Conservation (phyloP, 371 early-diverging fungal genomes). For the Mucor piriformis region DNA sequence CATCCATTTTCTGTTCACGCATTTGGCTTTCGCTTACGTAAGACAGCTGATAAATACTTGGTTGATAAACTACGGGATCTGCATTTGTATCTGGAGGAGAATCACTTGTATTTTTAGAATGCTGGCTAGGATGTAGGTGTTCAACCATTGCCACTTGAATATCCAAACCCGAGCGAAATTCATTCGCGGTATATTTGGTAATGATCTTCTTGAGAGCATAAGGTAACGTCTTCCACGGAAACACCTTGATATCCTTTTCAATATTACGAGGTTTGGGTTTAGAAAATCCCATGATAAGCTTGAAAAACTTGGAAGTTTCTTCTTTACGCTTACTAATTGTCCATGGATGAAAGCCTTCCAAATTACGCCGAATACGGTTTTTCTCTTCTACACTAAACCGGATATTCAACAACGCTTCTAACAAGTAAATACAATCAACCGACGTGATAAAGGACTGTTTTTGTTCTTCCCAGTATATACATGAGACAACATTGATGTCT, state of each 20-base stretch:
- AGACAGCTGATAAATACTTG: no score
- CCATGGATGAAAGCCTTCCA: constrained; percentile 78
- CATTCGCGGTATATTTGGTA: constrained; percentile 63
- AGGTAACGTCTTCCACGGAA: constrained; percentile 71
- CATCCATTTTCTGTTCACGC: no score
- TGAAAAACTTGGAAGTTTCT: constrained; percentile 73
- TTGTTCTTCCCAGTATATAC: constrained; percentile 78
- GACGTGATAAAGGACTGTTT: constrained; percentile 78
- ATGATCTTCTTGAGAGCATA: constrained; percentile 76
- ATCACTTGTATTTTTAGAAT: no score
- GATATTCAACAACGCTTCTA: constrained; percentile 72
- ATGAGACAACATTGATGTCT: no score
- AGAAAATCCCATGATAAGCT: constrained; percentile 78
- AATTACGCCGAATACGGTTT: constrained; percentile 81
- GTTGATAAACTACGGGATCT: no score
- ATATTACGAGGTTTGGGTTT: constrained; percentile 85
- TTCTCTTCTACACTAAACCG: constrained; percentile 81
- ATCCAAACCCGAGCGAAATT: no score
- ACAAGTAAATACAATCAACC: constrained; percentile 75
- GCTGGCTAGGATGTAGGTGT: no score
- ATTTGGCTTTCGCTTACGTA: no score
- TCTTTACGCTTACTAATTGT: constrained; percentile 76
- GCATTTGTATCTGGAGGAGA: no score
- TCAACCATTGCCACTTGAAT: no score
- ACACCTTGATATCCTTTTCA: constrained; percentile 87